Conservation (phyloP, 2,329 filamentous ascomycete species). For the Penicillium sp. region DNA sequence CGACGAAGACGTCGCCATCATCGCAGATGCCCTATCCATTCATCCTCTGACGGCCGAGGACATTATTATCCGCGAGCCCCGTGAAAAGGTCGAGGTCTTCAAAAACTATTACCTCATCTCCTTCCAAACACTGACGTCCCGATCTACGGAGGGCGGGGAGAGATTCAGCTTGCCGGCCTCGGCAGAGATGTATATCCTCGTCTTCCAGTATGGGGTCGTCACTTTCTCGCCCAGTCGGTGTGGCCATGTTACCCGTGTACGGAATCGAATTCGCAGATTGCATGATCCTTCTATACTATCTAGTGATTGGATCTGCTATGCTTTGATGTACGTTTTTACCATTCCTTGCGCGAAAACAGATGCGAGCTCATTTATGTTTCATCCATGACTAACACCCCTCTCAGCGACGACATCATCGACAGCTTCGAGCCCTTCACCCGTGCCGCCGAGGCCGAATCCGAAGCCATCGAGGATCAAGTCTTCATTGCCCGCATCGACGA, state of each 20-base stretch:
- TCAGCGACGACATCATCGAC: conserved; percentile 91
- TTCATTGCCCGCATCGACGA: conserved; percentile 89
- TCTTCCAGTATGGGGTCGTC: conserved; percentile 88
- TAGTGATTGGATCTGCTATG: conserved; percentile 98
- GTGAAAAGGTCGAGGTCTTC: conserved; percentile 97
- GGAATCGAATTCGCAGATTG: conserved; percentile 82
- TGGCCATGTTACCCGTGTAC: conserved; percentile 79
- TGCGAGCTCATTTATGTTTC: neutral
- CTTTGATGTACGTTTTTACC: conserved; percentile 71
- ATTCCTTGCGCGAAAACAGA: too few species aligned
- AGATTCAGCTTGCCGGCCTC: conserved; percentile 76
- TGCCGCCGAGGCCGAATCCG: conserved; percentile 79
- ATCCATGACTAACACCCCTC: neutral
- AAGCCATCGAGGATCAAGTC: conserved; percentile 91
- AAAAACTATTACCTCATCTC: conserved; percentile 96
- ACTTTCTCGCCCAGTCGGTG: conserved; percentile 91
- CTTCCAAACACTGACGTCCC: conserved; percentile 83
- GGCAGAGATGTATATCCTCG: conserved; percentile 91
- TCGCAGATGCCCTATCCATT: conserved; percentile 89
- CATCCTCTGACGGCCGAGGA: conserved; percentile 95
- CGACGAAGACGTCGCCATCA: conserved; percentile 77
- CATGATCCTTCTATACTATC: conserved; percentile 90
- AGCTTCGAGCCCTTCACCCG: conserved; percentile 85
- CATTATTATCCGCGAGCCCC: conserved; percentile 87
- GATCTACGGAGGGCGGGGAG: conserved; percentile 70